Percentiles rank a stretch among this genome's conserved stretches.
These are phyloP conservation scores for Daldinia vernicosa DNA, from an alignment of 495 filamentous ascomycete species.

Conservation along the genomic window DNA sequence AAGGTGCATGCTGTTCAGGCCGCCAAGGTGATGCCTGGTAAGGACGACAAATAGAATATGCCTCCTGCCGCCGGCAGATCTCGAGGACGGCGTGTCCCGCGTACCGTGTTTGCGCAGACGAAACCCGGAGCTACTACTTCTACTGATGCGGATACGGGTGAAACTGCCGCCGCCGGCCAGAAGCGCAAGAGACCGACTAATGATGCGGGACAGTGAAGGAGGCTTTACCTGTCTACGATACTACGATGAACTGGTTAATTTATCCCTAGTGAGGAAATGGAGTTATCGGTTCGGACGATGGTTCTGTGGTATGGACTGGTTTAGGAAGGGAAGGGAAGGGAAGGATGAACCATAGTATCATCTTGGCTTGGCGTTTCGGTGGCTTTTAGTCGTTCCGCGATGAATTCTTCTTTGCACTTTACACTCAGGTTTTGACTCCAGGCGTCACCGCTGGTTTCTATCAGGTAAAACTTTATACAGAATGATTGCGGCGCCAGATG, in stretches of 20 bases:
- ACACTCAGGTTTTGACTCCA: neutral
- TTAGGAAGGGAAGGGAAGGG: slow-evolving; percentile 15
- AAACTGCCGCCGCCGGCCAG: neutral
- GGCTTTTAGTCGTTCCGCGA: neutral
- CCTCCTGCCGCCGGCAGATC: slow-evolving; percentile 6
- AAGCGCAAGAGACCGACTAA: slow-evolving; percentile 9
- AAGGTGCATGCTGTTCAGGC: slow-evolving; percentile 97
- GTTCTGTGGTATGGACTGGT: slow-evolving; percentile 2
- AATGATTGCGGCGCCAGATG: neutral
- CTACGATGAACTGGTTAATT: neutral
- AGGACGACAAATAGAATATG: slow-evolving; percentile 54
- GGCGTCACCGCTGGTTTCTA: neutral
- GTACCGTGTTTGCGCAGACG: neutral
- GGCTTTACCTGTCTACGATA: neutral
- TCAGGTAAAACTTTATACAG: neutral
- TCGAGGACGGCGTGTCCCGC: slow-evolving; percentile 6
- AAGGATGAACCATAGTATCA: neutral
- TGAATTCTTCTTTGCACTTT: neutral
- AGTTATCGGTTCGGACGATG: slow-evolving; percentile 11
- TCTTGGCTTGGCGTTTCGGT: slow-evolving; percentile 21
- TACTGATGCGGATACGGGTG: neutral
- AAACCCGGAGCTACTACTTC: neutral
- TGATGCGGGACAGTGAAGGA: neutral
- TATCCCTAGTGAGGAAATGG: slow-evolving; percentile 1
- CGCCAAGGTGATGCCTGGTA: slow-evolving; percentile 76